phyloP scores from a whole-genome alignment of 2,329 filamentous ascomycete genomes.

The Elsinoe necatrix region DNA sequence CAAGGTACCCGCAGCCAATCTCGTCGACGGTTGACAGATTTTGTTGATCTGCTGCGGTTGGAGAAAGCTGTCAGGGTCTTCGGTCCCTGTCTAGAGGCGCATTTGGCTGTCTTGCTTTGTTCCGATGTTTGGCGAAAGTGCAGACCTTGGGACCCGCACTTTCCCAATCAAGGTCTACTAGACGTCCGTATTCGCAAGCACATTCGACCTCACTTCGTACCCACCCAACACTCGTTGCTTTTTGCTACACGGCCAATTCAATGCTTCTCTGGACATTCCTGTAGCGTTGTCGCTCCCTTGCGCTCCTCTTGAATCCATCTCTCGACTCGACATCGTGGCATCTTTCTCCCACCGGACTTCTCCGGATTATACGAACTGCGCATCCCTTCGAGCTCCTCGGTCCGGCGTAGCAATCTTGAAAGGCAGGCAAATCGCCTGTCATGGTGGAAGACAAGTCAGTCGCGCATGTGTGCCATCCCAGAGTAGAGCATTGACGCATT shows the following conservation, averaged over 20 bases:
- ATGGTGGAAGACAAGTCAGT: slow-evolving; percentile 16
- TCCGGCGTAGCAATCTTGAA: background rate
- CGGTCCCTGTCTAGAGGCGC: background rate
- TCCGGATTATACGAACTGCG: slow-evolving; percentile 1
- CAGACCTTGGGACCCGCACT: slow-evolving; percentile 1
- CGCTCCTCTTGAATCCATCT: background rate
- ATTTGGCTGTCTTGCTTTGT: no score
- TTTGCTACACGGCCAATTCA: background rate
- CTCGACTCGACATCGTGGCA: background rate
- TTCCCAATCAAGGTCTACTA: slow-evolving; percentile 8
- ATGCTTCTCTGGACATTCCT: background rate
- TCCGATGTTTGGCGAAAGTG: background rate
- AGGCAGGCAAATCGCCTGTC: background rate
- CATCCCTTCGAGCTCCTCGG: slow-evolving; percentile 1
- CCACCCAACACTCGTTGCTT: background rate
- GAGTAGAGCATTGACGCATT: background rate
- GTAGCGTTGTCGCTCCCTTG: background rate
- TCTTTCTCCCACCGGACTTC: slow-evolving; percentile 2
- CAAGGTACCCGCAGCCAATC: slow-evolving; percentile 13
- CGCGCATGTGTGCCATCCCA: background rate
- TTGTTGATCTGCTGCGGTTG: slow-evolving; percentile 10
- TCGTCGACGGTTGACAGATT: slow-evolving; percentile 9
- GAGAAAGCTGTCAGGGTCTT: slow-evolving; percentile 1
- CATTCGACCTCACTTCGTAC: slow-evolving; percentile 4
- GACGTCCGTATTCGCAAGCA: background rate